phyloP scores from a whole-genome alignment of 768 basidiomycete species.

The Krasilnikovozyma curviuscula region DNA sequence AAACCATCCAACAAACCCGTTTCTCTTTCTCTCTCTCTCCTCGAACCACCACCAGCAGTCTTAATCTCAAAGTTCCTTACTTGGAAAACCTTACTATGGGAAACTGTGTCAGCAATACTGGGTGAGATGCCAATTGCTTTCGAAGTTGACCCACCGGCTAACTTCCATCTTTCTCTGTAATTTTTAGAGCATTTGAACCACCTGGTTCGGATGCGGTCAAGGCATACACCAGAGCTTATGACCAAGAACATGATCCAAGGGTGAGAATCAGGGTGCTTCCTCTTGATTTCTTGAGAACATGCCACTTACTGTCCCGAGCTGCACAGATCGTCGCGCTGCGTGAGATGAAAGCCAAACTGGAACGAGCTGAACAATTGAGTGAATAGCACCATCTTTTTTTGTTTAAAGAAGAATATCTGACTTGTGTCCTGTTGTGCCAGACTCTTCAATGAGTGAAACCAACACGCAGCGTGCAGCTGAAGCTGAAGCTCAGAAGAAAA shows the following conservation, averaged over 20 bases:
- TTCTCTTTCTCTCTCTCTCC: neutral
- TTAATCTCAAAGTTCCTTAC: neutral
- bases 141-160: neutral
- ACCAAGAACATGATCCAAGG: neutral
- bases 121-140: neutral
- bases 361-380: neutral
- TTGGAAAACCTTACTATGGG: neutral
- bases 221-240: neutral
- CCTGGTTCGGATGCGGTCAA: neutral
- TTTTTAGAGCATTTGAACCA: neutral
- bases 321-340: neutral
- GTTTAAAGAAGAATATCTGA: too few relatives aligned
- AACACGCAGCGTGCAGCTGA: too few relatives aligned
- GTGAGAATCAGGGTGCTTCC: too few relatives aligned
- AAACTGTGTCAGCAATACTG: neutral
- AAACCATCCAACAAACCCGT: too few relatives aligned
- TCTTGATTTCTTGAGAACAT: too few relatives aligned
- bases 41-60: neutral
- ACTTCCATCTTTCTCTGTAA: neutral
- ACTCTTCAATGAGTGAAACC: too few relatives aligned
- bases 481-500: neutral
- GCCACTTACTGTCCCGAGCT: too few relatives aligned
- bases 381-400: too few relatives aligned
- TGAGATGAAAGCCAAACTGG: neutral
- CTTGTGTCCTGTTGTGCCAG: too few relatives aligned